Evolutionary conservation across 495 filamentous ascomycete species (phyloP), one percentile per base, ranked within the genome.

Genomic region (Penicillium lagena): DNA sequence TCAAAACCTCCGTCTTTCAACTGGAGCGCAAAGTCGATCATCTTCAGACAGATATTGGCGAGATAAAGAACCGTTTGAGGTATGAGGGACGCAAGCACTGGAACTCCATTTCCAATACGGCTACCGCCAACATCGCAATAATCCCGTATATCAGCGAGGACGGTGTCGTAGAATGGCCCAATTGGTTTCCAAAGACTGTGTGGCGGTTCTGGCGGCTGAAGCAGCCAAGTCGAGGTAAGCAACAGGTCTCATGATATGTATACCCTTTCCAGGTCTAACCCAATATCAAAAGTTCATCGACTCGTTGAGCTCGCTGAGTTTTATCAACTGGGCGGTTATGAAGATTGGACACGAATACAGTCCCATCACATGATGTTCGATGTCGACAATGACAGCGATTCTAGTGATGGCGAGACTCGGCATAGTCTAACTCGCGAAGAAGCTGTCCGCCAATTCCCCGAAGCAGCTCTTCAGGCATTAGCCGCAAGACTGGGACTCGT

Each of bases 151-250:
- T 68, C 29, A 47, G 58, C 35, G 60, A 59, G 7, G 60, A 68
- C 43, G 67, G 67, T 12, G 43, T 59, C 7, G 43, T 71, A 29
- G 51, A 59, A 37, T 68, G 60, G 55, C 67, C 67, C 9, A 41
- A 62, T 29, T 67, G 64, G 39, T 71, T 71, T 40, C 67, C 67
- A 9, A 51, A 58, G 13, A 67, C 67, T 0, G 63, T 71, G 14
- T 71, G 65, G 65, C 58, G 63, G 35, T 71, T 71, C 40, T 71
- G 67, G 67, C 66, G 63, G 30, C 41, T 71, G 44, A 68, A 68
- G 54, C 67, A 71, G 52, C 56, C 62, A 50, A 71, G 63, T 50
- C 55, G 65, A 47, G 47, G 67, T 71, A 51, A 67, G 67, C 60
- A 31, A 27, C 2, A 22, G 22, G 22, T 22, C 22, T 22, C 4